phyloP scores from a whole-genome alignment of 495 filamentous ascomycete species.

The Penicillium samsonianum region DNA sequence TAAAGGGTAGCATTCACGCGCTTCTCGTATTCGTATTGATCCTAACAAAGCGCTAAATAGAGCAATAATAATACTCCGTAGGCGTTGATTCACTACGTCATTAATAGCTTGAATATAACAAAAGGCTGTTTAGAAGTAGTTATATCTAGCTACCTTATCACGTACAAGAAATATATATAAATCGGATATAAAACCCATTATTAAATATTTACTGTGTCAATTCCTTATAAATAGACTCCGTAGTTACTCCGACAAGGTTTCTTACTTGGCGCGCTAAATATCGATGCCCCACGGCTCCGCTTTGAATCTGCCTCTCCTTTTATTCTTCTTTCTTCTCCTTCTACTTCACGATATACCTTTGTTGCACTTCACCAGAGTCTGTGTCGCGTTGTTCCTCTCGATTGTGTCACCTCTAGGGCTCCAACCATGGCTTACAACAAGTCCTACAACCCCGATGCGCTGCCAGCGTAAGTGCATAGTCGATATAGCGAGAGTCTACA shows the following conservation, averaged over 20 bases:
- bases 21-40: background rate
- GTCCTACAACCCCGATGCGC: conserved; percentile 91
- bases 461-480: conserved; percentile 77
- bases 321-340: background rate
- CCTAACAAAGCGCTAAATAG: background rate
- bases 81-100: background rate
- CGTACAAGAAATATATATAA: background rate
- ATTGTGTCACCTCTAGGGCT: conserved; percentile 31
- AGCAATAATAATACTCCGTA: background rate
- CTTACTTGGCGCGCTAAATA: conserved; percentile 19
- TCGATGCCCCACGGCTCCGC: conserved; percentile 34
- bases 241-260: background rate
- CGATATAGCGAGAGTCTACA: background rate
- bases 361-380: background rate
- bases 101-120: background rate
- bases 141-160: background rate
- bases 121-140: background rate
- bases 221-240: too few species aligned
- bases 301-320: conserved; percentile 21
- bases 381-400: conserved; percentile 1
- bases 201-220: background rate
- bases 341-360: background rate
- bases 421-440: conserved; percentile 87
- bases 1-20: background rate
- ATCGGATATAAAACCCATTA: background rate